Base-by-base conservation (phyloP, 331 rosid genomes). In the Malus hybrid region DNA sequence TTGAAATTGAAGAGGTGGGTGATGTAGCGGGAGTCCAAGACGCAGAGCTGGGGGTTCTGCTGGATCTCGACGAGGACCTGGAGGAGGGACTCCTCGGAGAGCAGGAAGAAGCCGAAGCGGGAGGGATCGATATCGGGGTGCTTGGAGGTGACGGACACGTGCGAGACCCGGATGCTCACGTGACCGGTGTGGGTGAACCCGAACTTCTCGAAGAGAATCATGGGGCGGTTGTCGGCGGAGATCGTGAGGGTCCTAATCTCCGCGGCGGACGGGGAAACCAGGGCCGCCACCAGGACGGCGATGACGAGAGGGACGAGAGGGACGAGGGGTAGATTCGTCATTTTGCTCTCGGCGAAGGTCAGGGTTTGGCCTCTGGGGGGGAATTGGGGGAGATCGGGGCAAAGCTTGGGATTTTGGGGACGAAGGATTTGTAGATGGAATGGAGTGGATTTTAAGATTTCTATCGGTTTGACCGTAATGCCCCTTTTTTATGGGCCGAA, bases 21-120 rank as follows among this genome's bases (percentile, higher is more conserved):
- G 66, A 87, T 86, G 89, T 88, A 86, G 73, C 31, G 88, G 3
- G 98, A 91, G 5, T 93, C 84, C 28, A 93, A 88, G 28, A 91
- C 97, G 71, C 98, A 93, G 71, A 89, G 87, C 70, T 86, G 86
- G 6, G 90, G 88, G 82, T 86, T 86, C 71, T 84, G 92, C 73
- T 91, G 97, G 86, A 93, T 93, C 97, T 93, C 98, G 79, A 89
- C 84, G 15, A 88, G 87, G 60, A 93, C 91, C n/a, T 91, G 97
- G 33, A 89, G 90, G 34, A 93, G 97, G 32, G 88, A 62, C 55
- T 93, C 97, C 27, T 93, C 98, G 12, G 91, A 91, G 16, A 89
- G 84, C 6, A 91, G 91, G 89, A 91, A 93, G 91, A 93, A 93
- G 0, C 98, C 98, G 2, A 93, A 85, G 2, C 82, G 89, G 1